Base-by-base conservation (phyloP, 306 rosid genomes). In the Acmispon strigosus region DNA sequence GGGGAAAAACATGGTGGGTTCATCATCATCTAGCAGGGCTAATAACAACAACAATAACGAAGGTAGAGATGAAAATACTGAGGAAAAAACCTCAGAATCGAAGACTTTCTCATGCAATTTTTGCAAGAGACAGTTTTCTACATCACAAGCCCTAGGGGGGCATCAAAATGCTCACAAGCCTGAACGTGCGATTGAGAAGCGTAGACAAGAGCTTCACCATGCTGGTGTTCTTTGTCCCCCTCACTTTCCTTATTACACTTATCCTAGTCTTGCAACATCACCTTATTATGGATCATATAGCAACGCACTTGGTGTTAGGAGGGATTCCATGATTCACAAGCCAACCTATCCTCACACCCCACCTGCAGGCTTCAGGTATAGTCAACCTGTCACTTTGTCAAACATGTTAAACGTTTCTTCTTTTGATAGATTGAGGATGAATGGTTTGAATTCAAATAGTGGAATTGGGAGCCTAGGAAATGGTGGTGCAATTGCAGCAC, bases 141-240 rank as follows among this genome's bases (percentile, higher is more conserved):
- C 97, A 0, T 87, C 96, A 0, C 97, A 92, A 41, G 97, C 97
- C 0, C 42, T 92, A 14, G 97, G 97, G 20, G 96, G 97, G 1
- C 97, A 89, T 14, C 97, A 92, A 49, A 92, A 92, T 51, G 96
- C 97, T 0, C 97, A 92, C 42, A 92, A 87, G 43, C 88, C 82
- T 18, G 96, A 89, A 80, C 87, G 92, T 0, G 92, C 87, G 0
- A n/a, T 87, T 5, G 96, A 85, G 2, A 92, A 92, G 45, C 86
- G 79, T 7, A 84, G 85, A 10, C 94, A 89, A 74, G 91, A 82
- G 5, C 29, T 78, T 2, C 7, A 64, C 1, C 84, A 66, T 10
- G 45, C 49, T 37, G 74, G 75, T 52, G 22, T 4, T 61, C 61
- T 77, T 2, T 85, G 84, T 2, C 77, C 65, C 42, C 17, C 68